Percentiles rank a stretch among this genome's conserved stretches.
These are phyloP conservation scores for Pleurotus tuoliensis DNA, from an alignment of 768 basidiomycete genomes.

Conservation along the genomic window DNA sequence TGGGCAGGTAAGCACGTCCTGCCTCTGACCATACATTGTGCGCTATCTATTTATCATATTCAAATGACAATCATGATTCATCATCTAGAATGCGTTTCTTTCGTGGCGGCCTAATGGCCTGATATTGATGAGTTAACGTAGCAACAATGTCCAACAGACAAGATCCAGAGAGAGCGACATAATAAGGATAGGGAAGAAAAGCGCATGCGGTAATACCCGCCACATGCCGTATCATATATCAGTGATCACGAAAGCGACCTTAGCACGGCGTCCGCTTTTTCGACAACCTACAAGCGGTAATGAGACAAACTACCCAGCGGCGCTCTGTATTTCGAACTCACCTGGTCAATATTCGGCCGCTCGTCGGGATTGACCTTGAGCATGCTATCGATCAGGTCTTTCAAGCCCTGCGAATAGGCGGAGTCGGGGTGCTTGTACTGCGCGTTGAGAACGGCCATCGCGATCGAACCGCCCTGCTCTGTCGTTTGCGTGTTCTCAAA, in stretches of 20 bases:
- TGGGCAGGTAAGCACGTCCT: too few relatives aligned
- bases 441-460: constrained; percentile 95
- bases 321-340: constrained; percentile 24
- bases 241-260: constrained; percentile 48
- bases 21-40: too few relatives aligned
- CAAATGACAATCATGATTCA: too few relatives aligned
- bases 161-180: background rate
- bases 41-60: too few relatives aligned
- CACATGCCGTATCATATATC: background rate
- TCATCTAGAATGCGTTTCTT: too few relatives aligned
- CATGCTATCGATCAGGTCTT: constrained; percentile 80
- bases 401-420: constrained; percentile 82
- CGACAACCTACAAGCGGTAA: constrained; percentile 48
- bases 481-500: constrained; percentile 92
- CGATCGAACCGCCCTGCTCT: constrained; percentile 93
- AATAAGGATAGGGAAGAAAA: too few relatives aligned
- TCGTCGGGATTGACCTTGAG: constrained; percentile 78
- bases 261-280: constrained; percentile 59
- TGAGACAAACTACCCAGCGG: background rate
- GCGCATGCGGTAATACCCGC: too few relatives aligned
- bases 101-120: too few relatives aligned
- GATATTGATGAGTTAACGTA: background rate
- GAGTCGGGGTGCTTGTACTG: constrained; percentile 87
- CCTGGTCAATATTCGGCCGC: constrained; percentile 84
- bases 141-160: constrained; percentile 5